Percentiles rank a stretch among this genome's conserved stretches.
phyloP scores from a whole-genome alignment of 1,284 basidiomycete genomes.

The Coniferiporia weirii region DNA sequence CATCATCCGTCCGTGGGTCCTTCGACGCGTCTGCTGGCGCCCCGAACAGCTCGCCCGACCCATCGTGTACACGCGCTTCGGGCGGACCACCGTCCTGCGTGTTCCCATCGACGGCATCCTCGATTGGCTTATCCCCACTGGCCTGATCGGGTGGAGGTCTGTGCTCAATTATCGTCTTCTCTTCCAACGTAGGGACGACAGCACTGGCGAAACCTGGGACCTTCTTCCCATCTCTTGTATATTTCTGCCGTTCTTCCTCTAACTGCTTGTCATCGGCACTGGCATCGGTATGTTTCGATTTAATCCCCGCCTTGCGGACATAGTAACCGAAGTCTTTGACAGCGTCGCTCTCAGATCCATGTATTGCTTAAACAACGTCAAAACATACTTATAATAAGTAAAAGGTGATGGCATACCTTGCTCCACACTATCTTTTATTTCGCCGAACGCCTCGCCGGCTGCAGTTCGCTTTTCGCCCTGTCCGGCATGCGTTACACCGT shows the following conservation, averaged over 20 bases:
- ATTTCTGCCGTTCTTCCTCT: constrained; percentile 50
- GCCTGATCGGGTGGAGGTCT: constrained; percentile 28
- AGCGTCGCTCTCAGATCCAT: constrained; percentile 37
- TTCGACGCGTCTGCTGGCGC: constrained; percentile 51
- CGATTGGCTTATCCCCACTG: constrained; percentile 32
- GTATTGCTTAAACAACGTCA: constrained; percentile 33
- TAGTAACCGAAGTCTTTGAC: constrained; percentile 33
- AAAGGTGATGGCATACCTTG: constrained; percentile 41
- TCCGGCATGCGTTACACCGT: constrained; percentile 36
- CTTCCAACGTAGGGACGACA: constrained; percentile 68
- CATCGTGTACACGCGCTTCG: constrained; percentile 37
- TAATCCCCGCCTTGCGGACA: constrained; percentile 41
- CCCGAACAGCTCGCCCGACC: constrained; percentile 36
- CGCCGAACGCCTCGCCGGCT: constrained; percentile 32
- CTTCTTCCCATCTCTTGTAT: constrained; percentile 46
- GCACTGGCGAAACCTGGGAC: constrained; percentile 58
- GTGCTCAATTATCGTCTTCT: constrained; percentile 51
- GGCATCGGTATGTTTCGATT: constrained; percentile 32
- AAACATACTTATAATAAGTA: background rate
- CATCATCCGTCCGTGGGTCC: constrained; percentile 38
- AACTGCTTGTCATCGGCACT: constrained; percentile 38
- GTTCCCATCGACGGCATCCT: constrained; percentile 25
- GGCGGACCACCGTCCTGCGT: constrained; percentile 24
- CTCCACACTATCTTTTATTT: constrained; percentile 35
- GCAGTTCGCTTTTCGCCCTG: constrained; percentile 35